These are phyloP conservation scores for Citrullus colocynthis DNA, from an alignment of 306 rosid species.

Conservation along the genomic window DNA sequence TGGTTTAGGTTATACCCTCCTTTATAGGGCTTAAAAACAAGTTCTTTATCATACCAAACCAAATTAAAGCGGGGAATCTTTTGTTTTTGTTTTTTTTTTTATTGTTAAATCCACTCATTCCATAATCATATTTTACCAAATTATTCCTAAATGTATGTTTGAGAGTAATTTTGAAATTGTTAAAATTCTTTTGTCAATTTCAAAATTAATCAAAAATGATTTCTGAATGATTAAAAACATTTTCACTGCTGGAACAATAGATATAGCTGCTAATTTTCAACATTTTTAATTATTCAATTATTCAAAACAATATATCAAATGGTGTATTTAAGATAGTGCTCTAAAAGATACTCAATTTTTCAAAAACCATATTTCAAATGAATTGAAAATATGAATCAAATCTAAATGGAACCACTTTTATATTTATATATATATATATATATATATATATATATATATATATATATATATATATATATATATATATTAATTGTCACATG, in stretches of 20 bases:
- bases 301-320: background rate
- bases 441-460: background rate
- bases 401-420: background rate
- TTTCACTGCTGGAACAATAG: background rate
- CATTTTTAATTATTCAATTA: background rate
- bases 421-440: background rate
- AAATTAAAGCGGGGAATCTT: background rate
- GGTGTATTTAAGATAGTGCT: background rate
- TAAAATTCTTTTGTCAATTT: no score
- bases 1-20: background rate
- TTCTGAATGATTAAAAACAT: no score
- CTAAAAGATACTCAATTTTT: background rate
- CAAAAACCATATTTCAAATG: background rate
- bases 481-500: background rate
- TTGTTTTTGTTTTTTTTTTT: background rate
- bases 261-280: background rate
- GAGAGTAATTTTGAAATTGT: no score
- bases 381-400: background rate
- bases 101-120: background rate
- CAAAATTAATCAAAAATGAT: no score
- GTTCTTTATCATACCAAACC: background rate
- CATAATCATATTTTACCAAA: background rate
- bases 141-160: no score
- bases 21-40: background rate
- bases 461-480: background rate